Conservation (phyloP, 208 protist genomes). For the Trypanosoma avium region DNA sequence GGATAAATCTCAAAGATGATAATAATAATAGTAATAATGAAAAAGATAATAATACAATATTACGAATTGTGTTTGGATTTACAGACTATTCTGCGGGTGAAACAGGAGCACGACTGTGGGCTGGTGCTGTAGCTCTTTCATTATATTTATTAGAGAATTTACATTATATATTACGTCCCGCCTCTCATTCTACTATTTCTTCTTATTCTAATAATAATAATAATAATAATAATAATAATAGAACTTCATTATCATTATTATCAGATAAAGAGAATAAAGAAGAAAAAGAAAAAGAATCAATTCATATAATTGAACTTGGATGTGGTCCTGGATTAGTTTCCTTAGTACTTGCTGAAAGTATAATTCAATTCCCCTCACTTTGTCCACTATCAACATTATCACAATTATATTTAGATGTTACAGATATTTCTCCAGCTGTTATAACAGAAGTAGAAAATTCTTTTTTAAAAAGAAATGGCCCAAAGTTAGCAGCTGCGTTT, state of each 20-base stretch:
- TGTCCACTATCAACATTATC: too few species aligned
- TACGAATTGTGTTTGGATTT: conserved; percentile 52
- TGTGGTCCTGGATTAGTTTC: conserved; percentile 55
- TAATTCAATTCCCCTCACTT: too few species aligned
- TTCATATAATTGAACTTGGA: conserved; percentile 50
- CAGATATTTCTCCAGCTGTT: conserved; percentile 43
- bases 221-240: too few species aligned
- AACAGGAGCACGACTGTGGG: conserved; percentile 58
- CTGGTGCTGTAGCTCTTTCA: conserved; percentile 52
- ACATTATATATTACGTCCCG: background rate
- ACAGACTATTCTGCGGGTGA: conserved; percentile 52
- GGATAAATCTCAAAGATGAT: conserved; percentile 11
- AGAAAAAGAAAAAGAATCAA: background rate
- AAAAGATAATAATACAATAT: too few species aligned
- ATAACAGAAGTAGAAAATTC: conserved; percentile 33
- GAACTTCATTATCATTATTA: too few species aligned
- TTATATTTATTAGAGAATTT: conserved; percentile 40
- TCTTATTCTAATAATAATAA: too few species aligned
- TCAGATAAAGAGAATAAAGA: too few species aligned
- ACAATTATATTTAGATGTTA: conserved; percentile 30
- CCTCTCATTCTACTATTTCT: too few species aligned
- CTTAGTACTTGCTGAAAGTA: conserved; percentile 29
- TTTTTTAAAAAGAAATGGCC: conserved; percentile 32
- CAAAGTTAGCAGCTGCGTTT: conserved; percentile 4
- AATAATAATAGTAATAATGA: too few species aligned